Conservation (phyloP, 805 yeast genomes). For the Saccharomycopsis amapae region DNA sequence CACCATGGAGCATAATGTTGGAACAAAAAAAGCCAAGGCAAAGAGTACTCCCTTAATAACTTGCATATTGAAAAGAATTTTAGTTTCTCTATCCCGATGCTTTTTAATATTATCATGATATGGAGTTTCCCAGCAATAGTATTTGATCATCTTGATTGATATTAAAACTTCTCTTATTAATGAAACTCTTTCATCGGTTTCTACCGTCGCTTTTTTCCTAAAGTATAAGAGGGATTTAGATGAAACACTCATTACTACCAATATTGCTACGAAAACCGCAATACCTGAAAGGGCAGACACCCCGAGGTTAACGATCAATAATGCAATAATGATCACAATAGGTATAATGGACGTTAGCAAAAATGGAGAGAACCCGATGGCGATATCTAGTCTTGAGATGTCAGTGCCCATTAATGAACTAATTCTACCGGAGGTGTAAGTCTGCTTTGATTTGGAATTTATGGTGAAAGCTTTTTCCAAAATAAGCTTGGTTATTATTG, state of each 20-base stretch:
- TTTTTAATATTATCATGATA: slow-evolving; percentile 42
- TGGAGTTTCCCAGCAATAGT: slow-evolving; percentile 81
- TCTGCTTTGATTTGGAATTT: slow-evolving; percentile 44
- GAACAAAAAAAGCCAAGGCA: slow-evolving; percentile 46
- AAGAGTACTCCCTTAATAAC: slow-evolving; percentile 46
- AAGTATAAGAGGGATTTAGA: slow-evolving; percentile 35
- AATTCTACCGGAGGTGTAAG: slow-evolving; percentile 54
- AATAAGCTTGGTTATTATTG: slow-evolving; percentile 57
- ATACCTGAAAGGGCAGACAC: slow-evolving; percentile 61
- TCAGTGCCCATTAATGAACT: slow-evolving; percentile 75
- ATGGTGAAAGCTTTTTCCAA: slow-evolving; percentile 57
- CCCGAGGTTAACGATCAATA: slow-evolving; percentile 60
- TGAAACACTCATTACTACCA: slow-evolving; percentile 6
- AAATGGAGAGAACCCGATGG: slow-evolving; percentile 53
- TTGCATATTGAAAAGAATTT: slow-evolving; percentile 29
- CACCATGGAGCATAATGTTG: slow-evolving; percentile 50
- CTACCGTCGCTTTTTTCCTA: slow-evolving; percentile 46
- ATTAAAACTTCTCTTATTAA: slow-evolving; percentile 53
- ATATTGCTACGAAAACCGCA: slow-evolving; percentile 33
- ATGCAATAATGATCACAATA: slow-evolving; percentile 49
- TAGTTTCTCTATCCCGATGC: not conserved
- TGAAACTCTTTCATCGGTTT: slow-evolving; percentile 58
- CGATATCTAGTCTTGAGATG: slow-evolving; percentile 64
- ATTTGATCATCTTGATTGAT: slow-evolving; percentile 64
- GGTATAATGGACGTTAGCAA: slow-evolving; percentile 50